Evolutionary conservation across 2,329 filamentous ascomycete species (phyloP), one percentile per base, ranked within the genome.

Genomic region (Alternaria brassicae): DNA sequence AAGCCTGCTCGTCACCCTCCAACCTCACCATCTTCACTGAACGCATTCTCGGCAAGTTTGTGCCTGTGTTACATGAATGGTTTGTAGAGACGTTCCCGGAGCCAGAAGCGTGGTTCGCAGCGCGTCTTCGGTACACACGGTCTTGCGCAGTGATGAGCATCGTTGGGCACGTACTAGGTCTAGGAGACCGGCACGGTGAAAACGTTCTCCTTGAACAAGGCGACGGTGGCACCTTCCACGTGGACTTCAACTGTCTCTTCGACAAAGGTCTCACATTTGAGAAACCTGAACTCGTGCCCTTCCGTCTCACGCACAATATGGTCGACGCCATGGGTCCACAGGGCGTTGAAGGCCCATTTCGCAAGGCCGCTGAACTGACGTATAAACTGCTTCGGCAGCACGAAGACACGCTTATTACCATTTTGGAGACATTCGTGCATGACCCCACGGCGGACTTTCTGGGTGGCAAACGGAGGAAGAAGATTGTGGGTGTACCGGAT

Each of bases 101-200:
- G 72, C 93, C 96, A 4, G 91, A 92, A 12, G 85, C 89, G 1
- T 99, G 95, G 95, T 96, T 99, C 77, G 86, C 88, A 2, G 93
- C 94, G 9, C 88, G 95, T 7, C 84, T 98, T 42, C 87, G 89
- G 45, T 99, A 98, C 79, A 96, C 95, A 2, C 88, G 95, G 4
- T 96, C 95, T 1, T 94, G 91, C 71, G 95, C 96, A 10, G 95
- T 99, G 67, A 99, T 99, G 93, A 97, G 93, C n/a, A 99, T 99
- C 87, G 92, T 97, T 4, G 95, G 95, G 49, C 96, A 96, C 56
- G 93, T 98, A 48, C 85, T 99, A 4, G 95, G 88, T 60, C 84
- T 99, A 0, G 95, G 95, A 37, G 95, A 99, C 78, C 89, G 95
- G 4, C 95, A 99, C 79, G 94, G 94, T 58, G 95, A 99, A 78